phyloP scores from a whole-genome alignment of 2,329 filamentous ascomycete genomes.

The Fusarium buharicum region DNA sequence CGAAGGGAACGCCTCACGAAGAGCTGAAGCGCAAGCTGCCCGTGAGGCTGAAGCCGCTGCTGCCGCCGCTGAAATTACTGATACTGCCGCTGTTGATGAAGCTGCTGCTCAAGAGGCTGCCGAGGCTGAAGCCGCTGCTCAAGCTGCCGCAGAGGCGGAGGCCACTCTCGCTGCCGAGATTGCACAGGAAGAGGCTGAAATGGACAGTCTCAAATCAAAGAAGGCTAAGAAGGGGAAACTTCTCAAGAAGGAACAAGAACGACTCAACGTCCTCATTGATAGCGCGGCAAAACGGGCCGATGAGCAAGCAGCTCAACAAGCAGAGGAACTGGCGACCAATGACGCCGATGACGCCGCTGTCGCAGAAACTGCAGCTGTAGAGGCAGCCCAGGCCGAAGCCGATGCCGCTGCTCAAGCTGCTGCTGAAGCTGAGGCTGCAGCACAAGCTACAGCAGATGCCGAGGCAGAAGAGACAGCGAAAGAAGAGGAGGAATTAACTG shows the following conservation, averaged over 20 bases:
- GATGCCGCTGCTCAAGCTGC: constrained; percentile 32
- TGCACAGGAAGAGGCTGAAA: constrained; percentile 43
- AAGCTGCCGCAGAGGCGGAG: constrained; percentile 32
- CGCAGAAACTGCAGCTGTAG: constrained; percentile 11
- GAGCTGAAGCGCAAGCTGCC: constrained; percentile 31
- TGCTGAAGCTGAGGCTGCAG: constrained; percentile 27
- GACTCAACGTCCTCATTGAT: constrained; percentile 31
- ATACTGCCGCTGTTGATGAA: constrained; percentile 21
- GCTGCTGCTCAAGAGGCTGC: constrained; percentile 22
- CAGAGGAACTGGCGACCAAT: constrained; percentile 32
- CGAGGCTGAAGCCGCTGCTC: constrained; percentile 18
- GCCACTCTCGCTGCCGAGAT: constrained; percentile 26
- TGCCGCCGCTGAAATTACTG: constrained; percentile 14
- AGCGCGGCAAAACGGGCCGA: constrained; percentile 31
- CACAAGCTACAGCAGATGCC: constrained; percentile 35
- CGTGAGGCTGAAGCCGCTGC: constrained; percentile 30
- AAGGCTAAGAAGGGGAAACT: constrained; percentile 51
- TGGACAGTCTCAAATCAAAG: constrained; percentile 36
- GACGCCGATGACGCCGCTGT: constrained; percentile 24
- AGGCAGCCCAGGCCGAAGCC: constrained; percentile 21
- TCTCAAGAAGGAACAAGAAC: constrained; percentile 38
- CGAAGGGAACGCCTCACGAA: constrained; percentile 30
- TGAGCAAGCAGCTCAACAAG: constrained; percentile 26
- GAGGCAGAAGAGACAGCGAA: constrained; percentile 33
- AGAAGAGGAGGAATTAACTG: constrained; percentile 42